These are phyloP conservation scores for Cytospora leucostoma DNA, from an alignment of 2,329 filamentous ascomycete genomes.

Conservation along the genomic window DNA sequence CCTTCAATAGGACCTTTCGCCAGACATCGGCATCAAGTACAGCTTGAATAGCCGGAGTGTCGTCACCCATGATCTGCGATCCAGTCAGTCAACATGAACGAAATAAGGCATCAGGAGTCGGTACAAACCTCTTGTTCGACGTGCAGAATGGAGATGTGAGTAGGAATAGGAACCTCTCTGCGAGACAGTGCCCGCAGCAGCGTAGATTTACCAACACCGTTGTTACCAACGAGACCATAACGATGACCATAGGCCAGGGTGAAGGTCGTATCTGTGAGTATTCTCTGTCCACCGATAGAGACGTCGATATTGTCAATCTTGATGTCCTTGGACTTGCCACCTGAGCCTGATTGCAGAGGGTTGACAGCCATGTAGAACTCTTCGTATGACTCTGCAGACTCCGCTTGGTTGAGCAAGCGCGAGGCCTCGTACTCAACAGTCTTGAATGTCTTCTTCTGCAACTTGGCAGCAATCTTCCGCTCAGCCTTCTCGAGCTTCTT, in stretches of 20 bases:
- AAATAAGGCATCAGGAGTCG: too few species aligned
- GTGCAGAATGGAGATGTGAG: slow-evolving; percentile 97
- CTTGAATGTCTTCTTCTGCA: slow-evolving; percentile 98
- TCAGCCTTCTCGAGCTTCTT: slow-evolving; percentile 99
- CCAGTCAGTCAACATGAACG: not conserved
- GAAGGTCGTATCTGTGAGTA: slow-evolving; percentile 85
- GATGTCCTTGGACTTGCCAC: slow-evolving; percentile 96
- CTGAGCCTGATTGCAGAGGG: slow-evolving; percentile 79
- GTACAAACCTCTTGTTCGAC: slow-evolving; percentile 86
- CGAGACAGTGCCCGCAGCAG: slow-evolving; percentile 86
- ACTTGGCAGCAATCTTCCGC: slow-evolving; percentile 95
- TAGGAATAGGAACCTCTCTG: slow-evolving; percentile 91
- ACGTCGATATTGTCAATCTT: slow-evolving; percentile 97
- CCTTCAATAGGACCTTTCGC: slow-evolving; percentile 89
- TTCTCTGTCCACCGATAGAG: slow-evolving; percentile 83
- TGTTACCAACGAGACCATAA: slow-evolving; percentile 97
- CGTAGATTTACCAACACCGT: slow-evolving; percentile 99
- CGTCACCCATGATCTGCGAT: slow-evolving; percentile 81
- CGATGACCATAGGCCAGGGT: slow-evolving; percentile 90
- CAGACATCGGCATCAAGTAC: slow-evolving; percentile 97
- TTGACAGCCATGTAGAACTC: slow-evolving; percentile 99
- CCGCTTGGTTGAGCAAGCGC: slow-evolving; percentile 78
- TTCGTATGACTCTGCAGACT: slow-evolving; percentile 89
- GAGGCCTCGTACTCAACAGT: slow-evolving; percentile 98
- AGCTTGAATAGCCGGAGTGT: slow-evolving; percentile 91